Base-by-base conservation (phyloP, 768 basidiomycete species). In the Dacryopinax primogenitus region DNA sequence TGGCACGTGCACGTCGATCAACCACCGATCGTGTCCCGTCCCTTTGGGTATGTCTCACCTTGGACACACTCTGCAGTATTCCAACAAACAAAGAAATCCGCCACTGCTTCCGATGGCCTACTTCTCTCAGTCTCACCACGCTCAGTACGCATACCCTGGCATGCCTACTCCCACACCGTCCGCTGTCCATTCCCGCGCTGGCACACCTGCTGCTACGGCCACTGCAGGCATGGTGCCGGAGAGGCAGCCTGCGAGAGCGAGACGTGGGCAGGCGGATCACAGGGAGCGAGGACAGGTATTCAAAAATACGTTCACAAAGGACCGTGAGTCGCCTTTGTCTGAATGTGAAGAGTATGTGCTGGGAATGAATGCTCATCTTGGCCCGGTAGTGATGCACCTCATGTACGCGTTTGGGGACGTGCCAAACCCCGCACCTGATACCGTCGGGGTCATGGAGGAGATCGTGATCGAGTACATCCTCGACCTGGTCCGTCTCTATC, bases 331-430 rank as follows among this genome's bases (percentile, higher is more conserved):
- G 36, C 26, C 28, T 39, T 13, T 21, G 16, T 23, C 16, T 33
- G 18, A 2, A 28, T 63, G 36, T 15, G 13, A 9, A 30, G 15
- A 18, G 23, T 37, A 0, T 36, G 28, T 15, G 34, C 15, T 36
- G 28, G 3, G 15, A 30, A 33, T 23, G 30, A 12, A 32, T 21
- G 32, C 62, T 47, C 61, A 30, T 61, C 41, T 21, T 32, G 23
- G 33, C 3, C 26, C 32, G 23, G 28, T 33, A 91, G 91, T 93
- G 66, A 84, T 86, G 69, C 88, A 81, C 67, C 77, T 93, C 62
- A 92, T 92, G 91, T 94, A 92, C 71, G 92, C 90, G 32, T 96
- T 95, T 74, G 92, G 92, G 12, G 92, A 96, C 73, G 91, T 92
- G 72, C 81, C 87, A 16, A 88, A 90, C 69, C 90, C 92, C 0